Percentiles rank a stretch among this genome's conserved stretches.
These are phyloP conservation scores for Salvia sclarea DNA, from an alignment of 305 asterid genomes.

Conservation along the genomic window DNA sequence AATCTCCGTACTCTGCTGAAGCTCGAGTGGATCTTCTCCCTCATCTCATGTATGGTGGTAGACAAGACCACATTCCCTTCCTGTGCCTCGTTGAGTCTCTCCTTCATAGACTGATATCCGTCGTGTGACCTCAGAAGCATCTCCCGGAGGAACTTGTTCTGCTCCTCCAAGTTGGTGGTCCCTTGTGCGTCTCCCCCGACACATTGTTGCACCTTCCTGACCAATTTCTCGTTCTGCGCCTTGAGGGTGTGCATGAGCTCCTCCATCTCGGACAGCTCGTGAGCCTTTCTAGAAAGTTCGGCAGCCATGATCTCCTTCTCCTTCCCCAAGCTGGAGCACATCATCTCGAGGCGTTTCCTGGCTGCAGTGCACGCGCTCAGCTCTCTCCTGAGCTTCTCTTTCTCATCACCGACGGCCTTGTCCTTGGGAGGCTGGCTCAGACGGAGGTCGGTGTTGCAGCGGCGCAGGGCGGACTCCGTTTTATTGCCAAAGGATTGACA, in stretches of 20 bases:
- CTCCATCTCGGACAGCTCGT: slow-evolving; percentile 62
- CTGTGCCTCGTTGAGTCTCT: slow-evolving; percentile 44
- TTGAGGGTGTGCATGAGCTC: slow-evolving; percentile 56
- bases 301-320: slow-evolving; percentile 77
- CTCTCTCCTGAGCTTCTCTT: slow-evolving; percentile 55
- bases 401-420: slow-evolving; percentile 44
- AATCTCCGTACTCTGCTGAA: slow-evolving; percentile 41
- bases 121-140: slow-evolving; percentile 50
- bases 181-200: slow-evolving; percentile 33
- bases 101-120: slow-evolving; percentile 52
- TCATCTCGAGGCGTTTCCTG: slow-evolving; percentile 66
- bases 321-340: slow-evolving; percentile 76
- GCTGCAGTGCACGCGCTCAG: slow-evolving; percentile 59
- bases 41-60: slow-evolving; percentile 49
- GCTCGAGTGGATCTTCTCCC: slow-evolving; percentile 40
- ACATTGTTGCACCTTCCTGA: slow-evolving; percentile 47
- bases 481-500: slow-evolving; percentile 70
- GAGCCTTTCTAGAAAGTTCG: slow-evolving; percentile 61
- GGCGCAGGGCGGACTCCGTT: slow-evolving; percentile 35
- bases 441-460: slow-evolving; percentile 44
- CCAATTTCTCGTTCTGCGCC: slow-evolving; percentile 51
- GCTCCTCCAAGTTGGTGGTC: slow-evolving; percentile 47
- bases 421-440: slow-evolving; percentile 36
- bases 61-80: slow-evolving; percentile 46
- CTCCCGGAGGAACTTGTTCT: slow-evolving; percentile 51